Percentiles rank a stretch among this genome's conserved stretches.
Evolutionary conservation across 495 filamentous ascomycete species (phyloP).

Genomic region (Copromyces sp.): DNA sequence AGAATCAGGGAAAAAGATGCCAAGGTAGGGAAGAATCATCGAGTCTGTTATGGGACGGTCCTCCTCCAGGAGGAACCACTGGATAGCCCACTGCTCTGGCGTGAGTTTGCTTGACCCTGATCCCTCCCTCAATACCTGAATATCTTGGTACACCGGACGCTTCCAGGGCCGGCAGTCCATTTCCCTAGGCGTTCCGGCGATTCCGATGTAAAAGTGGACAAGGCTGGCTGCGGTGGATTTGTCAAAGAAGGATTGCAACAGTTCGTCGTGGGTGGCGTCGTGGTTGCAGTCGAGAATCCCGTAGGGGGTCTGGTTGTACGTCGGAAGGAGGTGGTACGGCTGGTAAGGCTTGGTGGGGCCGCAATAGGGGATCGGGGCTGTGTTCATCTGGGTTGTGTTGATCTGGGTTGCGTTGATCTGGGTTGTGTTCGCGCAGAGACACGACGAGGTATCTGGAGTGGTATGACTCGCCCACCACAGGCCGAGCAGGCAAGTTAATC

Average conservation of each 20-base stretch:
- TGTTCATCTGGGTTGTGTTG: neutral
- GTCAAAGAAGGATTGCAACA: neutral
- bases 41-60: neutral
- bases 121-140: neutral
- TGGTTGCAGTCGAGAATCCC: neutral
- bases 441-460: neutral
- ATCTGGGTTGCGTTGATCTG: neutral
- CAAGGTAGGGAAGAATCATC: neutral
- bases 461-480: too few species aligned
- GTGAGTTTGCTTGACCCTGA: neutral
- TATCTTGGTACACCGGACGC: neutral
- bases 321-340: neutral
- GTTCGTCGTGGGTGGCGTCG: neutral
- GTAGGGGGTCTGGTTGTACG: neutral
- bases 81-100: neutral
- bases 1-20: neutral
- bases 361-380: neutral
- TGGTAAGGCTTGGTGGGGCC: neutral
- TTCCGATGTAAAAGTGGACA: neutral
- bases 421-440: neutral
- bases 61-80: neutral
- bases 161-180: neutral
- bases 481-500: too few species aligned
- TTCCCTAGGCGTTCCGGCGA: neutral
- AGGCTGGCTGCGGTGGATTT: neutral